These are phyloP conservation scores for Lyophyllum atratum DNA, from an alignment of 768 basidiomycete species.

Conservation along the genomic window DNA sequence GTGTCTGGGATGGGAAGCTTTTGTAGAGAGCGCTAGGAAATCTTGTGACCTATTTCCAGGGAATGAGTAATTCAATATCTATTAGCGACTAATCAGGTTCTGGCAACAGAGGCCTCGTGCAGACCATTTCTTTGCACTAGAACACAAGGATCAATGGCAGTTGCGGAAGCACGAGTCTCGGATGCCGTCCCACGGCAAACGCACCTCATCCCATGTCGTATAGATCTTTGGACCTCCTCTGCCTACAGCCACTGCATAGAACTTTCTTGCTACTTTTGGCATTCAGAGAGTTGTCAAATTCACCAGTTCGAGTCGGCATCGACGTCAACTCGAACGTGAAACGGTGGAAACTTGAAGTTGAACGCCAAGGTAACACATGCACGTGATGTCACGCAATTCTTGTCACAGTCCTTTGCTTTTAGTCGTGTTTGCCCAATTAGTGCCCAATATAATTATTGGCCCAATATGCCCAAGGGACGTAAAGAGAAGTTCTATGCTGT, in stretches of 20 bases:
- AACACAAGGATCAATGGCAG: not conserved
- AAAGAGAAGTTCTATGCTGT: slow-evolving; percentile 15
- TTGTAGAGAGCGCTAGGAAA: slow-evolving; percentile 55
- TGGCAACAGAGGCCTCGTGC: not conserved
- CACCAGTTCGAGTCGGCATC: not conserved
- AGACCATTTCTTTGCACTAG: slow-evolving; percentile 52
- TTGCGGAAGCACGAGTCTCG: not conserved
- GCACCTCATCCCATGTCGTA: slow-evolving; percentile 60
- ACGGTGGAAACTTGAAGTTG: not conserved
- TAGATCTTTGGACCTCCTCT: slow-evolving; percentile 61
- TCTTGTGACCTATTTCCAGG: slow-evolving; percentile 50
- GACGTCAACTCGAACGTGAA: not conserved
- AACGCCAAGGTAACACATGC: not conserved
- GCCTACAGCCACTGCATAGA: slow-evolving; percentile 63
- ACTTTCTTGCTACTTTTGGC: slow-evolving; percentile 42
- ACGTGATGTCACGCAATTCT: slow-evolving; percentile 6
- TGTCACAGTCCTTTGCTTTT: not conserved
- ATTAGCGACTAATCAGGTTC: not conserved
- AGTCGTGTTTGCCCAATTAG: too few species aligned
- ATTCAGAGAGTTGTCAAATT: slow-evolving; percentile 11
- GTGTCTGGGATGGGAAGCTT: slow-evolving; percentile 44
- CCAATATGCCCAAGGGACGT: not conserved
- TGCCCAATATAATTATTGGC: too few species aligned
- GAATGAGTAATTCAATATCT: not conserved
- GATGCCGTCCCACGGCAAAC: too few species aligned